These are phyloP conservation scores for Amoebophrya sp. DNA, from an alignment of 169 alveolate species.

Conservation along the genomic window DNA sequence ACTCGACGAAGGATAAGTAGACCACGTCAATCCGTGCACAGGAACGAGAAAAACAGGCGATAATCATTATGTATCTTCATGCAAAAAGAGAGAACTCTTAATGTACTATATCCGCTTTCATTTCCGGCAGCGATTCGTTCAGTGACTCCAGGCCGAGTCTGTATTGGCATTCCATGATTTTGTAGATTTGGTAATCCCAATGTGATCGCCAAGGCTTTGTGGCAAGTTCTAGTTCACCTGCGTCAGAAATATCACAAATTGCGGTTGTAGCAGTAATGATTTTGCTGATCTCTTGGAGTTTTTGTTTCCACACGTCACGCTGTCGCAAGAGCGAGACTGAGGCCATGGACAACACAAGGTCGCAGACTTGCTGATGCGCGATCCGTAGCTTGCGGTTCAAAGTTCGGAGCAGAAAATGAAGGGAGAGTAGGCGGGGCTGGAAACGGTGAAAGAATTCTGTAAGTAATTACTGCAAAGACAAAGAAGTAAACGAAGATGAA, in stretches of 20 bases:
- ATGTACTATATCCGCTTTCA: conserved; percentile 60
- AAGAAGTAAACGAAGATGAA: background rate
- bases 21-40: too few species aligned
- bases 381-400: background rate
- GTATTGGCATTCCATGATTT: conserved; percentile 75
- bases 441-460: conserved; percentile 41
- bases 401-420: too few species aligned
- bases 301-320: conserved; percentile 74
- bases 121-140: conserved; percentile 68
- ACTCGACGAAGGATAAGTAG: too few species aligned
- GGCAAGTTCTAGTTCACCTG: background rate
- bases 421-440: too few species aligned
- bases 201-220: conserved; percentile 51
- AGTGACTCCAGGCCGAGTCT: conserved; percentile 69
- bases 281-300: conserved; percentile 63
- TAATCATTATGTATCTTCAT: too few species aligned
- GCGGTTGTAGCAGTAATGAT: conserved; percentile 59
- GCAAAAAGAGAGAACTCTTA: too few species aligned
- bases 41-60: too few species aligned
- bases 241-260: background rate
- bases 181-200: conserved; percentile 74
- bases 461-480: background rate
- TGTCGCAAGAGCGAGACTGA: conserved; percentile 36
- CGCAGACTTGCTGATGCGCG: background rate
- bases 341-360: background rate